Base-by-base conservation (phyloP, 192 early-diverging fungal genomes). In the Umbelopsis sp. region DNA sequence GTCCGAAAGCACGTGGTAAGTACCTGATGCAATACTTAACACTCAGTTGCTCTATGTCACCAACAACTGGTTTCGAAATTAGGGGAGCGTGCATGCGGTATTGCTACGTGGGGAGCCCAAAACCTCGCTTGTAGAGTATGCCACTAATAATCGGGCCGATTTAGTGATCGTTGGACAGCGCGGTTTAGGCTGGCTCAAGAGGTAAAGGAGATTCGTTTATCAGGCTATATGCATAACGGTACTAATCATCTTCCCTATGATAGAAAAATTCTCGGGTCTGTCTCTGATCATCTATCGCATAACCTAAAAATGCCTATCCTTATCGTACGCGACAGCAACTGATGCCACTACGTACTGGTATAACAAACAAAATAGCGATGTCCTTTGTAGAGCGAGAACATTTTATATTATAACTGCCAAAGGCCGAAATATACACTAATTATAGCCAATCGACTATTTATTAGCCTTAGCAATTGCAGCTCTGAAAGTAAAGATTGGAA, bases 261-360 rank as follows among this genome's bases (percentile, higher is more conserved):
- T 61, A 73, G 72, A 49, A 66, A 68, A 53, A 23, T 73, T 6
- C 18, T 73, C 35, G 72, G 72, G 46, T 73, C 72, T 35, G 72
- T 73, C 18, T 73, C 72, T 3, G 53, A 68, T 30, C 52, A 73
- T 68, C 66, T 73, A 8, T 47, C 64, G 23, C 72, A 68, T 35
- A 49, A 73, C 10, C 46, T 73, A 4, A 68, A 73, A 30, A 58
- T 46, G 15, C 67, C 72, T 47, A 53, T 73, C 8, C 46, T 73
- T 16, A 66, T 73, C 1, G 51, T 73, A 15, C 67, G 67, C 20
- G 66, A 68, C 41, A 51, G 67, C 1, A 45, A 55, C 49, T 66
- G 65, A 44, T n/a, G 2, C 15, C 20, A 49, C 48, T 16, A 18
- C 48, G 16, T 6, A 49, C 1, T 49, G 37, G 10, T 41, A 41